Evolutionary conservation across 768 basidiomycete genomes (phyloP).

Genomic region (Mycena crocata): DNA sequence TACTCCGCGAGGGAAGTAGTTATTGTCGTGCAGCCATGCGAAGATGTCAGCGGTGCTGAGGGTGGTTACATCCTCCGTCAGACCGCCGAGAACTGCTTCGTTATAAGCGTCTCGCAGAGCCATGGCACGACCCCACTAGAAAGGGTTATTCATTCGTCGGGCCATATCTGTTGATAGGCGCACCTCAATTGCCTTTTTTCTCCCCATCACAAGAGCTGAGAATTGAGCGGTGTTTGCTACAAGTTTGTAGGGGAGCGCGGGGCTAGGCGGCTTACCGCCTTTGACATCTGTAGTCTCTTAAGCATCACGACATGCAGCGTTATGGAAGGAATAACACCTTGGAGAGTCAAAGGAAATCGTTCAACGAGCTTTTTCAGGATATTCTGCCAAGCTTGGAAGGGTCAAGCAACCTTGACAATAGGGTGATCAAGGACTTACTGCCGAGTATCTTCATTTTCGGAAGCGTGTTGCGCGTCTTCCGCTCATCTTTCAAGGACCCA

Average conservation of each 20-base stretch:
- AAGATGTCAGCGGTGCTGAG: constrained; percentile 58
- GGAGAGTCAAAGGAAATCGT: constrained; percentile 57
- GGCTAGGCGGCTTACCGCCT: constrained; percentile 35
- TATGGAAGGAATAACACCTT: constrained; percentile 42
- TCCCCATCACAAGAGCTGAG: constrained; percentile 51
- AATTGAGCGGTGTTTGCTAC: constrained; percentile 49
- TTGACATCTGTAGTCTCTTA: constrained; percentile 39
- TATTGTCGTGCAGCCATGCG: constrained; percentile 57
- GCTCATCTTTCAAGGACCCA: constrained; percentile 11
- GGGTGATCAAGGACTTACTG: background rate
- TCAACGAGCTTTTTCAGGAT: constrained; percentile 47
- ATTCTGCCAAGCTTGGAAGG: constrained; percentile 37
- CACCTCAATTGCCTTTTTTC: constrained; percentile 66
- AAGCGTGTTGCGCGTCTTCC: constrained; percentile 27
- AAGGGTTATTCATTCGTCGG: constrained; percentile 7
- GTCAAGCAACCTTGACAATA: no score
- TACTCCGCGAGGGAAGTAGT: constrained; percentile 44
- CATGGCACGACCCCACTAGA: constrained; percentile 60
- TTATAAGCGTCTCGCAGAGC: constrained; percentile 58
- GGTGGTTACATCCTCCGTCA: constrained; percentile 34
- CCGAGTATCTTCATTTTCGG: constrained; percentile 27
- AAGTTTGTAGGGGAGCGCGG: constrained; percentile 54
- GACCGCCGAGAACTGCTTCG: constrained; percentile 29
- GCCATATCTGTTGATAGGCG: constrained; percentile 7
- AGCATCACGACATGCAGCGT: background rate